A percentile compares a stretch with the other conserved stretches of the same genome.
Evolutionary conservation across 1,284 basidiomycete species (phyloP).

Genomic region (Cryptococcus floricola): DNA sequence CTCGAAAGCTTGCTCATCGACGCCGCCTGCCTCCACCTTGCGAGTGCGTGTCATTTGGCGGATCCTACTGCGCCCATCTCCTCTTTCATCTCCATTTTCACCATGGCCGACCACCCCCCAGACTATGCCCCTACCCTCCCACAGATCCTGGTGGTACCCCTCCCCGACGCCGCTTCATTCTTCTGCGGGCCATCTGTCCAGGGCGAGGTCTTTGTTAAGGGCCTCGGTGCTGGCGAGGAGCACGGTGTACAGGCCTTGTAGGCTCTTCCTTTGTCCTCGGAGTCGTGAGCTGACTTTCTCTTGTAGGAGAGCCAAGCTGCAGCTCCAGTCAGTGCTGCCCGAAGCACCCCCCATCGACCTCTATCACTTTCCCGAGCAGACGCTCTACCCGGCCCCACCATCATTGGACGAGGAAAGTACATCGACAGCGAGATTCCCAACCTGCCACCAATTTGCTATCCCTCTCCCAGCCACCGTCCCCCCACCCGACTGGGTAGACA

Average conservation of each 20-base stretch:
- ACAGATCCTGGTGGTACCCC: slow-evolving; percentile 41
- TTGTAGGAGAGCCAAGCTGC: slow-evolving; percentile 27
- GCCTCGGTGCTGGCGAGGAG: slow-evolving; percentile 31
- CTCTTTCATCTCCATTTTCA: too few relatives aligned
- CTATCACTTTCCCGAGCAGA: slow-evolving; percentile 16
- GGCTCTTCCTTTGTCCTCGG: slow-evolving; percentile 11
- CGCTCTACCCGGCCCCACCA: slow-evolving; percentile 27
- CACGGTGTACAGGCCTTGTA: slow-evolving; percentile 31
- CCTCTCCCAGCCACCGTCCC: slow-evolving; percentile 37
- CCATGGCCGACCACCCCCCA: slow-evolving; percentile 24
- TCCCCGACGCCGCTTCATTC: slow-evolving; percentile 43
- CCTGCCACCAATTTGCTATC: slow-evolving; percentile 5
- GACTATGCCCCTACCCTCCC: slow-evolving; percentile 39
- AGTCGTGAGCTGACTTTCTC: slow-evolving; percentile 1
- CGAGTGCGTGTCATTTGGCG: too few relatives aligned
- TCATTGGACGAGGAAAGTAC: slow-evolving; percentile 6
- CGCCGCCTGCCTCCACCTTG: too few relatives aligned
- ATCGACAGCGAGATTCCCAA: slow-evolving; percentile 5
- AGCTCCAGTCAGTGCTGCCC: slow-evolving; percentile 28
- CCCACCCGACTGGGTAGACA: slow-evolving; percentile 18
- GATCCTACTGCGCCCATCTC: too few relatives aligned
- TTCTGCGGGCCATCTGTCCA: slow-evolving; percentile 43
- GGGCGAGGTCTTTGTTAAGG: slow-evolving; percentile 46
- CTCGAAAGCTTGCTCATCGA: too few relatives aligned
- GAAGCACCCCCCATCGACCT: slow-evolving; percentile 22